Conservation (phyloP, 352 stramenopile genomes). For the Peronospora destructor region DNA sequence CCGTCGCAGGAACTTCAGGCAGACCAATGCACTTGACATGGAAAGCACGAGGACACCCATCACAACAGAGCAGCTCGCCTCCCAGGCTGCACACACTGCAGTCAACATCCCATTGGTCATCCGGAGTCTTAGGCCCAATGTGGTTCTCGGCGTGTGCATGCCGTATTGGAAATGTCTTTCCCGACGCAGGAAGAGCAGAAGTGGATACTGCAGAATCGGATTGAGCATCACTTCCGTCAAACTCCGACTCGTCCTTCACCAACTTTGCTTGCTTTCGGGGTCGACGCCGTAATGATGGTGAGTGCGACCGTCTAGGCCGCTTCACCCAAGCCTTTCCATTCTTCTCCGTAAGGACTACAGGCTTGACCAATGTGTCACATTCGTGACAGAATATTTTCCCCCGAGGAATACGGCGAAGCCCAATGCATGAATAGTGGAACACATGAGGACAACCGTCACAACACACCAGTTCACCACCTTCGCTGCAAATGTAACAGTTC, state of each 20-base stretch:
- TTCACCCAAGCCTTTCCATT: constrained; percentile 13
- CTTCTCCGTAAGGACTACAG: constrained; percentile 40
- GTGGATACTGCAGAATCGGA: constrained; percentile 20
- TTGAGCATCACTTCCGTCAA: constrained; percentile 18
- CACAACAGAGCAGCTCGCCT: constrained; percentile 87
- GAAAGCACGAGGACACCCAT: constrained; percentile 88
- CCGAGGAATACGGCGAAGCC: constrained; percentile 64
- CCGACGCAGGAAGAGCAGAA: constrained; percentile 13
- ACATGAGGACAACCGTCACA: constrained; percentile 89
- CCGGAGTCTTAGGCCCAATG: constrained; percentile 30
- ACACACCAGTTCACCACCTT: constrained; percentile 80
- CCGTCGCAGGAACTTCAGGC: constrained; percentile 52
- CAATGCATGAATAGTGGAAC: constrained; percentile 87
- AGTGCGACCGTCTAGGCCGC: constrained; percentile 20
- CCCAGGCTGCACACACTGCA: constrained; percentile 82
- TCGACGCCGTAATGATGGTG: constrained; percentile 14
- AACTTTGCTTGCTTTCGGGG: constrained; percentile 24
- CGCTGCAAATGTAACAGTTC: constrained; percentile 85
- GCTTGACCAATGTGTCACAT: constrained; percentile 68
- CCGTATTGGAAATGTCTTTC: constrained; percentile 22
- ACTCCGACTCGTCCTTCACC: constrained; percentile 18
- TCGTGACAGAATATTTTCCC: constrained; percentile 83
- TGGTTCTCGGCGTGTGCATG: constrained; percentile 20
- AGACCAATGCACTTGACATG: constrained; percentile 83
- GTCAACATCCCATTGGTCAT: constrained; percentile 84